phyloP scores from a whole-genome alignment of 805 yeast genomes.

The Schwanniomyces vanrijiae region DNA sequence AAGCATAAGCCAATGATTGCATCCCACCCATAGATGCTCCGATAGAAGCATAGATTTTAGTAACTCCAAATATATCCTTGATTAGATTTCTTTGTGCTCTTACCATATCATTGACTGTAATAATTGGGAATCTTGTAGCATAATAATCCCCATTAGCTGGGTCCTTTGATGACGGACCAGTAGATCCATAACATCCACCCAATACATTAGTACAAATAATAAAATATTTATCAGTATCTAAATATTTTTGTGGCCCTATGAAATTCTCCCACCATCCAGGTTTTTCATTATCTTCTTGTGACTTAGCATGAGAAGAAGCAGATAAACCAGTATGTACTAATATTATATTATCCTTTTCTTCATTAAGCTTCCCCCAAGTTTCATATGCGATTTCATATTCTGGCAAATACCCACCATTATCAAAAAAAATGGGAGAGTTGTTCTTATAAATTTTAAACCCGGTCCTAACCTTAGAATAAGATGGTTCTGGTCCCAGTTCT shows the following conservation, averaged over 20 bases:
- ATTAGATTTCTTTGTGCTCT: slow-evolving; percentile 80
- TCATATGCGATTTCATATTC: slow-evolving; percentile 86
- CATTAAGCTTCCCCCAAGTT: slow-evolving; percentile 80
- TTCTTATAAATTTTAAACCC: slow-evolving; percentile 66
- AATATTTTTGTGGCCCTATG: slow-evolving; percentile 77
- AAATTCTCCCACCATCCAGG: slow-evolving; percentile 97
- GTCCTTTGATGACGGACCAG: slow-evolving; percentile 84
- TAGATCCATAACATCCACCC: slow-evolving; percentile 94
- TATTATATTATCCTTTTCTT: slow-evolving; percentile 66
- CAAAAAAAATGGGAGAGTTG: slow-evolving; percentile 63
- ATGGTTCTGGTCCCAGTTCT: slow-evolving; percentile 83
- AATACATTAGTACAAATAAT: slow-evolving; percentile 87
- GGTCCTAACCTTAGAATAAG: slow-evolving; percentile 63
- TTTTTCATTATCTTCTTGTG: slow-evolving; percentile 64
- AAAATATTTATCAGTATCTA: slow-evolving; percentile 81
- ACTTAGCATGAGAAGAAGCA: slow-evolving; percentile 91
- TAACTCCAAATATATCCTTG: slow-evolving; percentile 58
- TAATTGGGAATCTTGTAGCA: slow-evolving; percentile 85
- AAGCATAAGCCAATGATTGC: slow-evolving; percentile 88
- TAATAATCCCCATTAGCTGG: slow-evolving; percentile 67
- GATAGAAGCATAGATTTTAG: slow-evolving; percentile 70
- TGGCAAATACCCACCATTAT: slow-evolving; percentile 78
- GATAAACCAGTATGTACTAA: slow-evolving; percentile 88
- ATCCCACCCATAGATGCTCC: slow-evolving; percentile 99
- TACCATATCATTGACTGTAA: slow-evolving; percentile 87